Base-by-base conservation (phyloP, 306 rosid genomes). In the Fagus crenata region DNA sequence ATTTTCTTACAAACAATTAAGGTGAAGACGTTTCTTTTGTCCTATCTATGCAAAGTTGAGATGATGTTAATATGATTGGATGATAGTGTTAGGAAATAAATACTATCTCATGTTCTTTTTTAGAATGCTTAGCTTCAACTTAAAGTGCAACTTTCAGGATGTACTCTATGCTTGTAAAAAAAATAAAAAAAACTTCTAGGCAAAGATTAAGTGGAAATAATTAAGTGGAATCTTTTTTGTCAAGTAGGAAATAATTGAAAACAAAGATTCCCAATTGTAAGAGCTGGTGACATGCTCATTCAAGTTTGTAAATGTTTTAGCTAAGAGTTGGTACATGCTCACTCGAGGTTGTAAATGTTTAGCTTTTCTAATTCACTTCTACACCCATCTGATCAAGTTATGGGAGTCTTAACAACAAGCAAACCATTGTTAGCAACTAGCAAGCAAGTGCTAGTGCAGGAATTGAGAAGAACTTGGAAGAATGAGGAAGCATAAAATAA, bases 341-440 rank as follows among this genome's bases (percentile, higher is more conserved):
- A 1, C 15, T 8, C 5, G 22, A 22, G 63, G 3, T 8, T 56
- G 35, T 22, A 7, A 56, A 46, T 46, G 2, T 46, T 2, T 2
- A 12, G 18, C 6, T 35, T 33, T 14, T 33, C 33, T 14, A 1
- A 35, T 63, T 65, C 46, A 37, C 46, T n/a, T 37, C 15, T 37
- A 6, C 7, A 42, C 22, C 49, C 32, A 15, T 37, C 46, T 14
- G 13, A 65, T 37, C 32, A 65, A 65, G 46, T 15, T 65, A 65
- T 65, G 71, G 49, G 71, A 39, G 14, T 36, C 71, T 65, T 39
- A 65, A 17, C 11, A 65, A 65, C 6, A 65, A 36, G 69, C 22
- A 63, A 63, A 63, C 18, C 18, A 63, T 63, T 33, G 64, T 14
- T 35, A 63, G 43, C 18, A 59, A 46, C 5, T 35, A 63, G 43